Conservation (phyloP, 352 stramenopile genomes). For the Pythium scleroteichum region DNA sequence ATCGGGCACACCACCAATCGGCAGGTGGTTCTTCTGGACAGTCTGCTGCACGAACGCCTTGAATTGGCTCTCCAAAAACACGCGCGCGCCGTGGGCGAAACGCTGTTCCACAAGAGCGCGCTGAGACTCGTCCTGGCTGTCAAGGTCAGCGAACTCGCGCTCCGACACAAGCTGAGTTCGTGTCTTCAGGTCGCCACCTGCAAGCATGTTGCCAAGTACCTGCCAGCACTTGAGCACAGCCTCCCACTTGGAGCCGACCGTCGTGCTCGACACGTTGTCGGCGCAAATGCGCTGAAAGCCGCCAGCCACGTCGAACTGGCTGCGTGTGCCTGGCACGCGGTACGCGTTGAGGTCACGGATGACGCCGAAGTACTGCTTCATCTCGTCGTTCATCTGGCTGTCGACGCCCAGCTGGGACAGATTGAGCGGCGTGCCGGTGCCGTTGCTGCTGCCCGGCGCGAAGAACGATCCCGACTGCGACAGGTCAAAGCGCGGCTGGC, state of each 20-base stretch:
- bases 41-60: slow-evolving; percentile 76
- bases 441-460: slow-evolving; percentile 20
- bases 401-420: slow-evolving; percentile 68
- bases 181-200: slow-evolving; percentile 47
- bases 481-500: slow-evolving; percentile 54
- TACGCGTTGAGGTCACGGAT: slow-evolving; percentile 71
- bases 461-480: slow-evolving; percentile 34
- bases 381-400: slow-evolving; percentile 78
- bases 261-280: slow-evolving; percentile 56
- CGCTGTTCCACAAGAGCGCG: slow-evolving; percentile 46
- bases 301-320: slow-evolving; percentile 66
- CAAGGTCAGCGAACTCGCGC: slow-evolving; percentile 49
- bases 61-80: slow-evolving; percentile 83
- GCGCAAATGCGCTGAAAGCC: slow-evolving; percentile 55
- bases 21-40: slow-evolving; percentile 70
- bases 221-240: slow-evolving; percentile 83
- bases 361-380: slow-evolving; percentile 79
- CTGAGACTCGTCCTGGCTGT: slow-evolving; percentile 39
- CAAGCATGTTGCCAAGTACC: slow-evolving; percentile 66
- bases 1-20: slow-evolving; percentile 69
- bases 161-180: slow-evolving; percentile 49
- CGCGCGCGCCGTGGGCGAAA: slow-evolving; percentile 64
- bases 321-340: slow-evolving; percentile 67
- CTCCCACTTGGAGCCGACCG: slow-evolving; percentile 71
- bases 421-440: slow-evolving; percentile 34